phyloP scores from a whole-genome alignment of 192 early-diverging fungal species.

The Entomortierella chlamydospora region DNA sequence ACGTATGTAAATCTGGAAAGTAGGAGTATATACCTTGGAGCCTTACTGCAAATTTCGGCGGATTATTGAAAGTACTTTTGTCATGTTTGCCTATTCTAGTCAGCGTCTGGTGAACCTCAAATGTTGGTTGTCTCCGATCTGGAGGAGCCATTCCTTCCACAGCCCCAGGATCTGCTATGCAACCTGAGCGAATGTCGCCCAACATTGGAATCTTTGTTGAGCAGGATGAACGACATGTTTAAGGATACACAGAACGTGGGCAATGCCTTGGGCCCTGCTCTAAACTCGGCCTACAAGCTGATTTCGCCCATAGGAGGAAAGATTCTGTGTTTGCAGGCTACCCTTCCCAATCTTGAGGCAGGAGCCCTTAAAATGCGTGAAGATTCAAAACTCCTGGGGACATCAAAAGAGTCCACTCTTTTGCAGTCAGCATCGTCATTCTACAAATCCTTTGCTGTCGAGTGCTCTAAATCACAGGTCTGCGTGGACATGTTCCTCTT shows the following conservation, averaged over 20 bases:
- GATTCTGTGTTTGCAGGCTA: constrained; percentile 84
- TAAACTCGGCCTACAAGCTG: constrained; percentile 85
- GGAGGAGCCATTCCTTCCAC: constrained; percentile 90
- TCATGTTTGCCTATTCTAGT: constrained; percentile 8
- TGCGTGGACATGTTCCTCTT: constrained; percentile 91
- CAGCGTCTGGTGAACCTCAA: constrained; percentile 83
- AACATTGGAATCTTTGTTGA: constrained; percentile 78
- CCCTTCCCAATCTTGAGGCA: constrained; percentile 83
- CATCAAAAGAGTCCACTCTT: constrained; percentile 87
- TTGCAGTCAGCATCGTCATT: constrained; percentile 86
- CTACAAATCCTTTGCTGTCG: constrained; percentile 93
- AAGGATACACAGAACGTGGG: constrained; percentile 80
- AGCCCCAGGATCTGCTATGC: constrained; percentile 90
- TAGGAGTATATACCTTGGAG: too few species aligned
- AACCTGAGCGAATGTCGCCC: constrained; percentile 86
- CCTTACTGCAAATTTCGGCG: neutral
- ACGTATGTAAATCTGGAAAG: constrained; percentile 43
- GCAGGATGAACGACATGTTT: constrained; percentile 86
- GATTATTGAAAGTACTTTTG: neutral
- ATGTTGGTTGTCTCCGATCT: constrained; percentile 94
- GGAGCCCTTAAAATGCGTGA: constrained; percentile 87
- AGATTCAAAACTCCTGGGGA: constrained; percentile 89
- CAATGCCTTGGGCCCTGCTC: constrained; percentile 85
- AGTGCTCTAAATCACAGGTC: constrained; percentile 91
- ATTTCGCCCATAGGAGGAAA: constrained; percentile 90